Base-by-base conservation (phyloP, 139 green algal species). In the Edaphochlamys debaryana region DNA sequence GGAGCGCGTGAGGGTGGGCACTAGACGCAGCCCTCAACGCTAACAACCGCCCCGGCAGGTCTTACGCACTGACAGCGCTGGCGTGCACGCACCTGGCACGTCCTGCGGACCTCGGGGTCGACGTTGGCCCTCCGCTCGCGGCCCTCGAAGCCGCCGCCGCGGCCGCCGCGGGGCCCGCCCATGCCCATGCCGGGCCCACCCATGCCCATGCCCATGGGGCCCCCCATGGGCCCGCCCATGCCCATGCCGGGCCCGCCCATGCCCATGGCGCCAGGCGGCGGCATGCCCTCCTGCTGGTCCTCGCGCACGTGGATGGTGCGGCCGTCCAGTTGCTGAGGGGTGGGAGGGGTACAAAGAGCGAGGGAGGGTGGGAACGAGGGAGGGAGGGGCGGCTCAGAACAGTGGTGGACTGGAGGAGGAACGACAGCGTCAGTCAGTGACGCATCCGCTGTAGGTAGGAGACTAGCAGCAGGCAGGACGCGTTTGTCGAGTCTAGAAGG, bases 211-310 rank as follows among this genome's bases (percentile, higher is more conserved):
- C 76, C 62, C 2, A n/a, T 42, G 19, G 45, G 41, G n/a, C n/a
- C 37, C 27, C 77, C 66, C 66, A 50, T 48, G 66, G 37, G 36
- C 17, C 36, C 66, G 34, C 66, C 66, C 50, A 67, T 71, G 48
- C 68, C 68, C 22, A 36, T 36, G 15, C 45, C 45, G 9, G 40
- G 29, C 77, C 72, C 72, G 48, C 78, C 78, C 34, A 41, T 42
- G 36, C 64, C 66, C 66, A 76, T 77, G 27, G 42, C 11, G 3
- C 68, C 78, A 0, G 50, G 66, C 27, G 67, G 79, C 37, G 42
- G 42, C 76, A 82, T 82, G 66, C 66, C 66, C 78, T 98, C 95
- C 62, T 81, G 80, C 86, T 92, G 84, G 64, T 96, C 93, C 86
- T 94, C 90, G 38, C 91, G 86, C 52, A 92, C 77, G 34, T 76